Evolutionary conservation across 306 rosid species (phyloP).

Genomic region (Quillaja saponaria): DNA sequence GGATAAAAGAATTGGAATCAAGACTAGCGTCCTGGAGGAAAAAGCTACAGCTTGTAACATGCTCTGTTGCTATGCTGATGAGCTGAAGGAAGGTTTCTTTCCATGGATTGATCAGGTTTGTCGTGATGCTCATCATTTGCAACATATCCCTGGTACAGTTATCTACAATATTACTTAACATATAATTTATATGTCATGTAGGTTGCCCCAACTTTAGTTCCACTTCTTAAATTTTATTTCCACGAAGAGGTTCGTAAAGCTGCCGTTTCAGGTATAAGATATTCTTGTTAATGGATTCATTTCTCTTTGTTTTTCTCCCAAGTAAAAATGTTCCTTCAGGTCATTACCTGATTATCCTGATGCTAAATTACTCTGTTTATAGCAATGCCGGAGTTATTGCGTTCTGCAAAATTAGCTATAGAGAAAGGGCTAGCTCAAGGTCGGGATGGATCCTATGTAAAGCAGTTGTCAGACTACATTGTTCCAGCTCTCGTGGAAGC

Average conservation of each 20-base stretch:
- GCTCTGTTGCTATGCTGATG: constrained; percentile 99
- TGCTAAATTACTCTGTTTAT: constrained; percentile 26
- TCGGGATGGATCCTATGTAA: constrained; percentile 76
- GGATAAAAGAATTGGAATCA: constrained; percentile 96
- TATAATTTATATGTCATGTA: constrained; percentile 30
- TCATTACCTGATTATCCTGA: constrained; percentile 16
- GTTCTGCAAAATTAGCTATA: constrained; percentile 90
- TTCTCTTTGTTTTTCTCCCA: constrained; percentile 1
- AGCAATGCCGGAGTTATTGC: constrained; percentile 98
- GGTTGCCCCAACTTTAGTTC: constrained; percentile 96
- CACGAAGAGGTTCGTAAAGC: constrained; percentile 99
- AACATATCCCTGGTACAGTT: not conserved
- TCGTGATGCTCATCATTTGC: constrained; percentile 7
- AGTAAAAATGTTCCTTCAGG: not conserved
- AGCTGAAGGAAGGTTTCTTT: constrained; percentile 95
- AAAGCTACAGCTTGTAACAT: constrained; percentile 99
- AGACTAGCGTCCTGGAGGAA: constrained; percentile 96
- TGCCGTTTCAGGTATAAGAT: constrained; percentile 84
- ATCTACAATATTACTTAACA: constrained; percentile 4
- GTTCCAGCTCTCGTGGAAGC: constrained; percentile 97
- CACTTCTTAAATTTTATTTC: constrained; percentile 93
- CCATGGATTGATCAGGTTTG: constrained; percentile 99
- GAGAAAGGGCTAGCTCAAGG: constrained; percentile 97
- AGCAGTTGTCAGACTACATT: constrained; percentile 82
- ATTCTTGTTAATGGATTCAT: constrained; percentile 1